Percentiles rank a stretch among this genome's conserved stretches.
These are phyloP conservation scores for Plasmodium sp. DNA, from an alignment of 169 alveolate genomes.

Conservation along the genomic window DNA sequence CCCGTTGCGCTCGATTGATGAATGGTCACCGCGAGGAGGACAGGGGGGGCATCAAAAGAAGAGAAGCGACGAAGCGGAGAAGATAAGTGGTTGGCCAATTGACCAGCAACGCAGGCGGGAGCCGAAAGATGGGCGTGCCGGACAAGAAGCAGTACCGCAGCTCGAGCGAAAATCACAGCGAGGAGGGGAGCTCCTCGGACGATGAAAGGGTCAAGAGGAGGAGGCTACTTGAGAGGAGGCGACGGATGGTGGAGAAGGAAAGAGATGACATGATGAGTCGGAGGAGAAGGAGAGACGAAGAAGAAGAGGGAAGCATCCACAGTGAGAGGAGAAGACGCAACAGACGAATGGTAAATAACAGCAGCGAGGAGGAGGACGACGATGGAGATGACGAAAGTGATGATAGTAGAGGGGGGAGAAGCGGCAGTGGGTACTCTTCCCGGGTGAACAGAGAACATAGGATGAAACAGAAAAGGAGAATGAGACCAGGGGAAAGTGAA, in stretches of 20 bases:
- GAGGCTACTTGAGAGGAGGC: neutral
- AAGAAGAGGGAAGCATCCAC: neutral
- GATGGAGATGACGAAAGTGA: neutral
- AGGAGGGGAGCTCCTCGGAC: constrained; percentile 6
- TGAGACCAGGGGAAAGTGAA: neutral
- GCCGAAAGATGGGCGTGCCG: neutral
- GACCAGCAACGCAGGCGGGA: neutral
- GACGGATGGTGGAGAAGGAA: neutral
- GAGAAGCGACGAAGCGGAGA: neutral
- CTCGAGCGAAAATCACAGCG: neutral
- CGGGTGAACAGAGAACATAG: neutral
- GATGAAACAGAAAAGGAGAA: neutral
- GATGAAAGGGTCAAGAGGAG: constrained; percentile 7
- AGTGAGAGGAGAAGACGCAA: neutral
- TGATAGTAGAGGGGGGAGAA: neutral
- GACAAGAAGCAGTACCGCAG: constrained; percentile 31
- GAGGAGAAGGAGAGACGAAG: neutral
- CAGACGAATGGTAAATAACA: neutral
- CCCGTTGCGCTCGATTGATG: neutral
- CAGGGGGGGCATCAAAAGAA: neutral
- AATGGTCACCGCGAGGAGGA: neutral
- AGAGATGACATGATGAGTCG: neutral
- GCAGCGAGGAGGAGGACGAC: neutral
- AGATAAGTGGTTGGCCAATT: neutral
- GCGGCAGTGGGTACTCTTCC: neutral